Evolutionary conservation across 805 yeast genomes (phyloP).

Genomic region (Maudiozyma pseudohumilis): DNA sequence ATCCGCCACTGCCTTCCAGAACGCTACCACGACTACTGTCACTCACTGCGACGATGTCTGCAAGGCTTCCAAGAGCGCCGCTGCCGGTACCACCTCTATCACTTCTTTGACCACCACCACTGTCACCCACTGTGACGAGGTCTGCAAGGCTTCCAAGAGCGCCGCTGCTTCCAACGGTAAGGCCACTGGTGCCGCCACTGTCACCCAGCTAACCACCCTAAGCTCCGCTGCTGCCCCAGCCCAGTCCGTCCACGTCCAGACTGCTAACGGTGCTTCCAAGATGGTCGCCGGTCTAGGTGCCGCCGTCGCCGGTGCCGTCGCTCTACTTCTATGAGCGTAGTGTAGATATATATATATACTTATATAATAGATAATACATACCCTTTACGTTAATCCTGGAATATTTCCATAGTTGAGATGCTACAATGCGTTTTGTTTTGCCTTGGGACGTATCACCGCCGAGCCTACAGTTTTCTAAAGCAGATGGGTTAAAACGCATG

Average conservation of each 20-base stretch:
- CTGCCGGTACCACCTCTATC: constrained; percentile 3
- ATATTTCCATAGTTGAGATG: too few species aligned
- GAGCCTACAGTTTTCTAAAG: too few species aligned
- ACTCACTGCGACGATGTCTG: constrained; percentile 9
- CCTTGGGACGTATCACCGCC: too few species aligned
- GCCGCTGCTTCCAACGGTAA: constrained; percentile 6
- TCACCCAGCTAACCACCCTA: constrained; percentile 3
- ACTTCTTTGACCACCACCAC: constrained; percentile 2
- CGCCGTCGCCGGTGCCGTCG: constrained; percentile 9
- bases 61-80: constrained; percentile 6
- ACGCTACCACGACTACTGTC: constrained; percentile 4
- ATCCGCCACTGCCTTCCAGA: background rate
- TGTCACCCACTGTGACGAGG: constrained; percentile 9
- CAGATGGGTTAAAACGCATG: too few species aligned
- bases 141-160: constrained; percentile 8
- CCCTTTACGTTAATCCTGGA: background rate
- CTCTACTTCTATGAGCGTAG: constrained; percentile 5
- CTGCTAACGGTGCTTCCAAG: constrained; percentile 9
- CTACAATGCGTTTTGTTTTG: too few species aligned
- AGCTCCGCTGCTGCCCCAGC: constrained; percentile 4
- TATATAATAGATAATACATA: too few species aligned
- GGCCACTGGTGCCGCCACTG: constrained; percentile 1
- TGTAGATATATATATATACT: background rate
- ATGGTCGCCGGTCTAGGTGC: constrained; percentile 7
- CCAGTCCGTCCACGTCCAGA: constrained; percentile 7